Conservation (phyloP, 23 red algal genomes). For the Chondrus crispus region DNA sequence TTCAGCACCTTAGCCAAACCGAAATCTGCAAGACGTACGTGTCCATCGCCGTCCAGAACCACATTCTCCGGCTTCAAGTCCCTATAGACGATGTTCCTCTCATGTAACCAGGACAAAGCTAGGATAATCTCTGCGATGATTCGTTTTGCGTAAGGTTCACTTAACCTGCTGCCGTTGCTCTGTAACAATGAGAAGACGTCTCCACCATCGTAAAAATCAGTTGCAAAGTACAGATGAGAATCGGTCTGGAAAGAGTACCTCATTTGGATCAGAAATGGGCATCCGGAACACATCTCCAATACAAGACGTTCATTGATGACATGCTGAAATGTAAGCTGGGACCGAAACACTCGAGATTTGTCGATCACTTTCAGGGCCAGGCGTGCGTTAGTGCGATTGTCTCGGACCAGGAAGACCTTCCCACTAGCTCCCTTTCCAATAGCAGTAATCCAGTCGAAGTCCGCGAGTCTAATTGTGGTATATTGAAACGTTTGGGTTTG, state of each 20-base stretch:
- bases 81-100: conserved; percentile 81
- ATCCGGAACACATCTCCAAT: conserved; percentile 51
- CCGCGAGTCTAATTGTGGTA: conserved; percentile 51
- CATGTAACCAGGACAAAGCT: conserved; percentile 78
- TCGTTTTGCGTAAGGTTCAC: conserved; percentile 55
- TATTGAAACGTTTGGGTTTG: conserved; percentile 61
- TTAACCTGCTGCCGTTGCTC: conserved; percentile 49
- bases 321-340: conserved; percentile 54
- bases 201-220: conserved; percentile 90
- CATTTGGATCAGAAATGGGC: conserved; percentile 73
- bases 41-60: conserved; percentile 85
- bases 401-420: conserved; percentile 73
- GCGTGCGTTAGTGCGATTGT: conserved; percentile 54
- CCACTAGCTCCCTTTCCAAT: conserved; percentile 79
- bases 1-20: conserved; percentile 90
- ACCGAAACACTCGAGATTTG: conserved; percentile 64
- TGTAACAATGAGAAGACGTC: conserved; percentile 78
- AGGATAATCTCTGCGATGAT: conserved; percentile 81
- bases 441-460: conserved; percentile 85
- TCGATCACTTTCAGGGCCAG: conserved; percentile 73
- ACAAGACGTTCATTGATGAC: conserved; percentile 71
- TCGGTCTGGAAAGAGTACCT: conserved; percentile 85
- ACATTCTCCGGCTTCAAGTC: conserved; percentile 99
- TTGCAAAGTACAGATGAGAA: conserved; percentile 76
- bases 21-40: conserved; percentile 92